A percentile compares a stretch with the other conserved stretches of the same genome.
Conservation (phyloP, 345 rosid species). For the Murraya paniculata region DNA sequence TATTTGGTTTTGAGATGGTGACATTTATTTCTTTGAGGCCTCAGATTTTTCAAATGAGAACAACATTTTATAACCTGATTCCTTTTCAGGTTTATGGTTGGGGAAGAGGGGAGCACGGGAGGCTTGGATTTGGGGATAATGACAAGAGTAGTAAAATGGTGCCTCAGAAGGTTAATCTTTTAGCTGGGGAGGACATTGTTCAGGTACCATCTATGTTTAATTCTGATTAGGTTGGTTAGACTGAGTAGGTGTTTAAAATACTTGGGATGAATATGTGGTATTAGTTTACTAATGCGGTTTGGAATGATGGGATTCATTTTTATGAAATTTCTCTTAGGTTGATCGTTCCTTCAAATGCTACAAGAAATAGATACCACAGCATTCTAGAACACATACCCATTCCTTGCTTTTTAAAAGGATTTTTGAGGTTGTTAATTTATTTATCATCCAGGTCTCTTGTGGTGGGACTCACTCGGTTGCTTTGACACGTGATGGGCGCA, state of each 20-base stretch:
- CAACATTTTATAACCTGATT: background rate
- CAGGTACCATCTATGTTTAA: constrained; percentile 42
- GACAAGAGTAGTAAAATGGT: constrained; percentile 99
- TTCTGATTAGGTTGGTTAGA: background rate
- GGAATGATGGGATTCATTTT: background rate
- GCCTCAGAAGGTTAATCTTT: constrained; percentile 86
- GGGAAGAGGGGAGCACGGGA: constrained; percentile 99
- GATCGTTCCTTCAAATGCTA: constrained; percentile 4
- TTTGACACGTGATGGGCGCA: constrained; percentile 75
- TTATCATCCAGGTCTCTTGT: constrained; percentile 71
- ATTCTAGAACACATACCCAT: background rate
- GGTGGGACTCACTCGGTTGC: constrained; percentile 99
- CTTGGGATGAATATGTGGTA: background rate
- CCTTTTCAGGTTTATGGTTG: constrained; percentile 78
- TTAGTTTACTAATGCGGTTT: background rate
- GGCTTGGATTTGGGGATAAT: constrained; percentile 98
- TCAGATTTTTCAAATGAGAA: constrained; percentile 4
- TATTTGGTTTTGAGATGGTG: background rate
- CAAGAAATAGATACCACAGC: background rate
- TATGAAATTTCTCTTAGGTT: background rate
- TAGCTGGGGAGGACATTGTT: constrained; percentile 75
- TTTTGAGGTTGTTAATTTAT: constrained; percentile 7
- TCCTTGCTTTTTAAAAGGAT: background rate
- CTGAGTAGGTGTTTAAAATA: background rate
- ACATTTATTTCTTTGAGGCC: background rate